Evolutionary conservation across 2,329 filamentous ascomycete species (phyloP).

Genomic region (Lasiodiplodia theobromae): DNA sequence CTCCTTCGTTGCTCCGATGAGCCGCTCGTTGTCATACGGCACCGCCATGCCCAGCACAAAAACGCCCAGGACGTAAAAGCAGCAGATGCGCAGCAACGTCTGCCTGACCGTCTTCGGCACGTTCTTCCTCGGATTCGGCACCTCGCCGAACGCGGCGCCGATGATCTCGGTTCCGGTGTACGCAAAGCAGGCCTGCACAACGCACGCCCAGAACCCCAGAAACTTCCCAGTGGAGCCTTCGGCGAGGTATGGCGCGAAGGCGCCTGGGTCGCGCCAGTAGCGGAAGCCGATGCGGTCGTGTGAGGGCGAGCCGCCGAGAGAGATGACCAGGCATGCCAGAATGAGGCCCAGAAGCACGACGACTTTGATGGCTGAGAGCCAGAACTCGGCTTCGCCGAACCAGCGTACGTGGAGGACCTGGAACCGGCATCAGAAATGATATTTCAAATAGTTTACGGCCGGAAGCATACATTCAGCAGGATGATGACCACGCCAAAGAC

Average conservation of each 20-base stretch:
- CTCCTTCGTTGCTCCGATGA: conserved; percentile 48
- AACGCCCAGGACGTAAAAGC: conserved; percentile 54
- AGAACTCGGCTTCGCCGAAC: conserved; percentile 54
- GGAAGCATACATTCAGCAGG: conserved; percentile 26
- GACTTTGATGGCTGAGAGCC: conserved; percentile 51
- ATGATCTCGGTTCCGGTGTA: conserved; percentile 68
- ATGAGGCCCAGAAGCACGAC: conserved; percentile 54
- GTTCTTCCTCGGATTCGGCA: conserved; percentile 67
- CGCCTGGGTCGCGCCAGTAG: conserved; percentile 65
- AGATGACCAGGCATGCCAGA: conserved; percentile 50
- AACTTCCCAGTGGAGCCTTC: background rate
- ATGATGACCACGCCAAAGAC: conserved; percentile 56
- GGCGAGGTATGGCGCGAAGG: conserved; percentile 61
- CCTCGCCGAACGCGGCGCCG: conserved; percentile 63
- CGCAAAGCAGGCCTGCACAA: conserved; percentile 70
- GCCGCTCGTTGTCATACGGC: conserved; percentile 58
- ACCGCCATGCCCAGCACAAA: conserved; percentile 65
- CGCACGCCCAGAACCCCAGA: conserved; percentile 62
- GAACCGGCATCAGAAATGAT: background rate
- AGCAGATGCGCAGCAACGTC: conserved; percentile 54
- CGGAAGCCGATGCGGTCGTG: conserved; percentile 67
- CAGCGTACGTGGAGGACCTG: conserved; percentile 29
- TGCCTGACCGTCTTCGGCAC: conserved; percentile 64
- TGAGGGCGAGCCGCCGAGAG: conserved; percentile 57
- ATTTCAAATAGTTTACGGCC: background rate